Percentiles rank a stretch among this genome's conserved stretches.
phyloP scores from a whole-genome alignment of 306 rosid genomes.

The Quercus wislizeni region DNA sequence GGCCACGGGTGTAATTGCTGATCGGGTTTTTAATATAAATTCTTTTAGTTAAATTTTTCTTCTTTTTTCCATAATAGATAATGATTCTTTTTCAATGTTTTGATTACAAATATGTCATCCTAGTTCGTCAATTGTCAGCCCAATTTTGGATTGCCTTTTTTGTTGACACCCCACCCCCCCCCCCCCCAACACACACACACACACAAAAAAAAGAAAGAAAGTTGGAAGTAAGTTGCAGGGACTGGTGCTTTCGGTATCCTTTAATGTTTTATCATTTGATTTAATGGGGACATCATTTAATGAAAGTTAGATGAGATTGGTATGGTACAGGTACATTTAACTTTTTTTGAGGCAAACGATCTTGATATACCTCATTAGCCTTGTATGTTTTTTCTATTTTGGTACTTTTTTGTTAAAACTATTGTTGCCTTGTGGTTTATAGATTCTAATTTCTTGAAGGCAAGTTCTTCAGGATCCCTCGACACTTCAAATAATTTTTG shows the following conservation, averaged over 20 bases:
- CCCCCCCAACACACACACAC: too few species aligned
- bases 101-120: too few species aligned
- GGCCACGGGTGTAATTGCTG: too few species aligned
- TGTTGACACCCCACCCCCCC: background rate
- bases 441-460: conserved; percentile 43
- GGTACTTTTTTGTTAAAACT: conserved; percentile 18
- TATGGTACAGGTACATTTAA: conserved; percentile 37
- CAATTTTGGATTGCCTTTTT: too few species aligned
- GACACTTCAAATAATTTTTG: conserved; percentile 42
- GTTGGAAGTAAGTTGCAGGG: conserved; percentile 48
- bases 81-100: too few species aligned
- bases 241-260: conserved; percentile 36
- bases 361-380: background rate
- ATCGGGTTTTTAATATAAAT: too few species aligned
- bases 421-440: background rate
- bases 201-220: conserved; percentile 9
- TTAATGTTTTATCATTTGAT: conserved; percentile 42
- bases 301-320: conserved; percentile 52
- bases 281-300: conserved; percentile 47
- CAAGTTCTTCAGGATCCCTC: conserved; percentile 37
- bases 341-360: conserved; percentile 1
- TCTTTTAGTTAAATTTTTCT: too few species aligned
- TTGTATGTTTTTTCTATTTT: conserved; percentile 3
- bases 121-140: too few species aligned
- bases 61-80: too few species aligned